These are phyloP conservation scores for Hyphopichia khmerensis DNA, from an alignment of 1,139 yeast species.

Conservation along the genomic window DNA sequence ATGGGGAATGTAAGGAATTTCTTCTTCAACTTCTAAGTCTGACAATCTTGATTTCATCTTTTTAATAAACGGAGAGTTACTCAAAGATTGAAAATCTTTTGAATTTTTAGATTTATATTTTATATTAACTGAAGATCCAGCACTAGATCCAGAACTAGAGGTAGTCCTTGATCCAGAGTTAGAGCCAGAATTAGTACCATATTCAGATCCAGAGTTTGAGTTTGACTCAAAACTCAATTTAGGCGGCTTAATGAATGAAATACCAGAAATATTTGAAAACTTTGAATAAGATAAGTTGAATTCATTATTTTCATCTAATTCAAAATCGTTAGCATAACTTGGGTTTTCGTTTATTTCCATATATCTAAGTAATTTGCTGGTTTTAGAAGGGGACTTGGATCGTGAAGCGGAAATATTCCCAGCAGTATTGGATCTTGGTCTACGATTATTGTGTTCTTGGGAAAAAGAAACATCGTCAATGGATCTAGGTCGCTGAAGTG, in stretches of 20 bases:
- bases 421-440: background rate
- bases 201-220: background rate
- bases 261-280: constrained; percentile 34
- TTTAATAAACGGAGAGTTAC: constrained; percentile 25
- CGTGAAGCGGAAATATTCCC: background rate
- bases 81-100: background rate
- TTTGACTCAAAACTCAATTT: background rate
- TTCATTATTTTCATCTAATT: constrained; percentile 20
- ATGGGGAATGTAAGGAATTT: background rate
- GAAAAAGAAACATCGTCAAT: background rate
- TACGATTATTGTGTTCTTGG: background rate
- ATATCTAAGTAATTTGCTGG: constrained; percentile 5
- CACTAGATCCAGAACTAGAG: background rate
- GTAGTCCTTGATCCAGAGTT: background rate
- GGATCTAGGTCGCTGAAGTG: background rate
- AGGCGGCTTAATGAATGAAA: constrained; percentile 10
- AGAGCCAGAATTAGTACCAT: background rate
- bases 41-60: constrained; percentile 20
- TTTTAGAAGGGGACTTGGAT: background rate
- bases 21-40: constrained; percentile 12
- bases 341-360: constrained; percentile 9
- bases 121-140: background rate
- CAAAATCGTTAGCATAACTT: constrained; percentile 19
- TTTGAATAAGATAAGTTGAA: constrained; percentile 35
- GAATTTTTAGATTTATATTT: background rate